Evolutionary conservation across 192 early-diverging fungal genomes (phyloP).

Genomic region (Linnemannia exigua): DNA sequence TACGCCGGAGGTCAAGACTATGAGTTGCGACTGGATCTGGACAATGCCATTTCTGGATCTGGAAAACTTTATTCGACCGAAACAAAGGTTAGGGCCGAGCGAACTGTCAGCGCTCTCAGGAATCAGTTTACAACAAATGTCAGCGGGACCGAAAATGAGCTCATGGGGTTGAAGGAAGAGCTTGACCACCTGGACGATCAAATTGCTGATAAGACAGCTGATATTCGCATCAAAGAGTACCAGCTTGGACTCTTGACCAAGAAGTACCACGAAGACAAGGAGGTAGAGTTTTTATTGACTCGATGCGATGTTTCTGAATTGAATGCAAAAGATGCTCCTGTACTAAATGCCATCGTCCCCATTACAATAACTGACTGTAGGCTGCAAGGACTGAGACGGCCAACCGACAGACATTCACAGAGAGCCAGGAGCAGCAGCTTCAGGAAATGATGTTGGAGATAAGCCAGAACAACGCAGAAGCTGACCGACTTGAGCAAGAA

Average conservation of each 20-base stretch:
- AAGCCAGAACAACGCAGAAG: conserved; percentile 22
- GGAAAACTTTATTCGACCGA: conserved; percentile 29
- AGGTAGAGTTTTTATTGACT: conserved; percentile 17
- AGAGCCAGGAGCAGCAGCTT: conserved; percentile 33
- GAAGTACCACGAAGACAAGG: conserved; percentile 51
- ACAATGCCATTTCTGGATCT: conserved; percentile 17
- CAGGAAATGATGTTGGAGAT: conserved; percentile 30
- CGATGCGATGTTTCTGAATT: too few relatives aligned
- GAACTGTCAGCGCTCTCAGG: conserved; percentile 30
- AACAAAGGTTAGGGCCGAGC: conserved; percentile 26
- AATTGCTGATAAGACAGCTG: conserved; percentile 17
- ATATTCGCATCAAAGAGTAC: conserved; percentile 33
- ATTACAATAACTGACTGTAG: conserved; percentile 24
- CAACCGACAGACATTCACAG: conserved; percentile 18
- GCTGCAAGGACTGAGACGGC: conserved; percentile 17
- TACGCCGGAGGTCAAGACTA: conserved; percentile 41
- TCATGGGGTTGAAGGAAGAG: conserved; percentile 20
- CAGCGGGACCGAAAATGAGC: conserved; percentile 25
- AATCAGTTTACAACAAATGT: conserved; percentile 30
- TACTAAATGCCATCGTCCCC: not conserved
- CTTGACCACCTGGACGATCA: conserved; percentile 38
- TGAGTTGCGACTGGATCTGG: conserved; percentile 35
- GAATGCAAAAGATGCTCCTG: not conserved
- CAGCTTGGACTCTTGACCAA: conserved; percentile 17
- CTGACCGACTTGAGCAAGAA: conserved; percentile 40